Evolutionary conservation across 495 filamentous ascomycete genomes (phyloP).

Genomic region (Aspergillus kassunensis): DNA sequence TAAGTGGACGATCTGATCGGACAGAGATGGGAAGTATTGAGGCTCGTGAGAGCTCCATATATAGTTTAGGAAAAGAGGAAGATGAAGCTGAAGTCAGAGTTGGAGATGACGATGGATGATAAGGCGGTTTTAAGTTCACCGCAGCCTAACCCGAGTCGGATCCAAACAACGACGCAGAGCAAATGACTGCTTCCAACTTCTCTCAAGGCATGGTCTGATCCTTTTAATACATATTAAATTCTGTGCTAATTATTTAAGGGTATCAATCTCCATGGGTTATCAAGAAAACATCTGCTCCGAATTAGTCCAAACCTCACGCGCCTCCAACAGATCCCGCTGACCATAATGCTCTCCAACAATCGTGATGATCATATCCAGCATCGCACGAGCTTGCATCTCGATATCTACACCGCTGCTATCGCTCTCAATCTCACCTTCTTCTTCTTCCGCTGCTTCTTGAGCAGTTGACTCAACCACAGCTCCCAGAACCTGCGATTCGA

Average conservation of each 20-base stretch:
- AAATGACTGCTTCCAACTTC: neutral
- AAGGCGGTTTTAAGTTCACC: neutral
- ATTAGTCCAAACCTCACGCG: constrained; percentile 50
- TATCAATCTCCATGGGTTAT: constrained; percentile 4
- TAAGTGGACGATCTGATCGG: too few species aligned
- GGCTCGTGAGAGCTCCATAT: neutral
- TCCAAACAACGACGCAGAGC: constrained; percentile 12
- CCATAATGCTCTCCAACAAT: constrained; percentile 88
- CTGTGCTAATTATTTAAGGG: constrained; percentile 2
- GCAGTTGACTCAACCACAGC: constrained; percentile 9
- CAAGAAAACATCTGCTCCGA: neutral
- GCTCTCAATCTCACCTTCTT: neutral
- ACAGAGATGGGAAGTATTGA: too few species aligned
- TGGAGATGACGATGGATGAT: constrained; percentile 2
- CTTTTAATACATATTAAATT: neutral
- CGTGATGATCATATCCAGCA: constrained; percentile 88
- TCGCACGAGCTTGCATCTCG: constrained; percentile 36
- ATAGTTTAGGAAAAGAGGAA: neutral
- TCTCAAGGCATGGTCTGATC: neutral
- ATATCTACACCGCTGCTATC: constrained; percentile 16
- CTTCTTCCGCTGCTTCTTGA: neutral
- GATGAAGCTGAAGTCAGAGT: neutral
- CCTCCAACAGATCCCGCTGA: constrained; percentile 79
- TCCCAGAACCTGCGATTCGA: constrained; percentile 46
- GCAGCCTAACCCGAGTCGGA: neutral